phyloP scores from a whole-genome alignment of 345 rosid genomes.

The Carallia brachiata region DNA sequence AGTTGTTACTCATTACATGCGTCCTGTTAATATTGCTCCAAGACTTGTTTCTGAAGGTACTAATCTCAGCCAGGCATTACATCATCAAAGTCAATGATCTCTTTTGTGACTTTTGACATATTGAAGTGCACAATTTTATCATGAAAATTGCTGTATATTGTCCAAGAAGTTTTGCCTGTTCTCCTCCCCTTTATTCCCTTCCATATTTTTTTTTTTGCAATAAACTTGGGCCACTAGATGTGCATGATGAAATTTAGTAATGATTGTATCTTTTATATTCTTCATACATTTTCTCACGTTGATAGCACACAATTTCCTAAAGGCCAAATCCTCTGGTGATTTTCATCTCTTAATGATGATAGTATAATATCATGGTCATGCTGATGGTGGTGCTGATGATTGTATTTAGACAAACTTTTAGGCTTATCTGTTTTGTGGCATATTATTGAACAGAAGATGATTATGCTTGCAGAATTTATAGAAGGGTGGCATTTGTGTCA shows the following conservation, averaged over 20 bases:
- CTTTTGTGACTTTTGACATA: background rate
- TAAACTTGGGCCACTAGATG: background rate
- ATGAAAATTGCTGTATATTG: no score
- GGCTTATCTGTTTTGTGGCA: background rate
- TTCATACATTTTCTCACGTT: background rate
- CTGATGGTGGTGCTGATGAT: background rate
- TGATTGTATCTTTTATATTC: no score
- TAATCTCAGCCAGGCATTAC: conserved; percentile 3
- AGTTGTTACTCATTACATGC: conserved; percentile 83
- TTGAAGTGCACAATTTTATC: background rate
- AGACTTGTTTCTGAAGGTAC: conserved; percentile 82
- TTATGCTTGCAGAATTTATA: conserved; percentile 46
- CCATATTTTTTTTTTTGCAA: no score
- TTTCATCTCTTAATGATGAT: background rate
- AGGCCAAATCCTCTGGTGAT: background rate
- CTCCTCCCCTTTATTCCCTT: no score
- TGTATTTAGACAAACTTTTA: conserved; percentile 3
- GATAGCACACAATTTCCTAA: background rate
- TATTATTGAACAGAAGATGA: conserved; percentile 4
- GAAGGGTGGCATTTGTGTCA: conserved; percentile 83
- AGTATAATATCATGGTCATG: background rate
- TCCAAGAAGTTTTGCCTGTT: no score
- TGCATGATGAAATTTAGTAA: background rate
- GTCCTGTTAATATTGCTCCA: conserved; percentile 80
- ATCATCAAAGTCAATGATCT: background rate